Evolutionary conservation across 2,329 filamentous ascomycete species (phyloP).

Genomic region (Cercospora citrullina): DNA sequence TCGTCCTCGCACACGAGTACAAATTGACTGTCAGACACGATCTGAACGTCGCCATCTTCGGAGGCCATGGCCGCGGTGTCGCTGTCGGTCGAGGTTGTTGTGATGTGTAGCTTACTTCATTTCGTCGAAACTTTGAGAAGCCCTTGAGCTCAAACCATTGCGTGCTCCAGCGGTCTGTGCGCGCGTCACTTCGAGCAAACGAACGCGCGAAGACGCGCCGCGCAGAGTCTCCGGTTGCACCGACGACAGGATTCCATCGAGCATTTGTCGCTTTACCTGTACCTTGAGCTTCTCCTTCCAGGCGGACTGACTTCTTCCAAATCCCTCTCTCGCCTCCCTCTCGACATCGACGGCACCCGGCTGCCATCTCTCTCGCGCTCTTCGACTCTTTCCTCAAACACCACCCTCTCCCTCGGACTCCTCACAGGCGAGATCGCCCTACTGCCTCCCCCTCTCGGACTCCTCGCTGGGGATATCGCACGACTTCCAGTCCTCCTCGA

Average conservation of each 20-base stretch:
- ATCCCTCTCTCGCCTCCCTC: background rate
- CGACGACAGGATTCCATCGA: background rate
- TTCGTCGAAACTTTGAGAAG: background rate
- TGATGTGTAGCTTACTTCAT: background rate
- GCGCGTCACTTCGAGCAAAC: background rate
- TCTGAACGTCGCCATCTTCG: background rate
- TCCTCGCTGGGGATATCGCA: background rate
- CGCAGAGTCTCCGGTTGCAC: background rate
- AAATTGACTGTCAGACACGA: background rate
- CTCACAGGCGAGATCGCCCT: conserved; percentile 4
- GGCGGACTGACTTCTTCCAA: conserved; percentile 2
- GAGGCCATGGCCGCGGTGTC: background rate
- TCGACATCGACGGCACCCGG: background rate
- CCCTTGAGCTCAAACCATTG: background rate
- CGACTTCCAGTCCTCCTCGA: conserved; percentile 17
- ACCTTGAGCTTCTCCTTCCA: background rate
- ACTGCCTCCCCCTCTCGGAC: background rate
- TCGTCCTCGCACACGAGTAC: background rate
- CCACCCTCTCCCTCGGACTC: conserved; percentile 4
- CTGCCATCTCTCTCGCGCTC: background rate
- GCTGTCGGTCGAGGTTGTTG: background rate
- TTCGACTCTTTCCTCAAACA: conserved; percentile 6
- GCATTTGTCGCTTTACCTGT: background rate
- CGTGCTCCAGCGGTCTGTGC: background rate
- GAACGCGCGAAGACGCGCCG: background rate